These are phyloP conservation scores for Rhizopogon sp. DNA, from an alignment of 768 basidiomycete genomes.

Conservation along the genomic window DNA sequence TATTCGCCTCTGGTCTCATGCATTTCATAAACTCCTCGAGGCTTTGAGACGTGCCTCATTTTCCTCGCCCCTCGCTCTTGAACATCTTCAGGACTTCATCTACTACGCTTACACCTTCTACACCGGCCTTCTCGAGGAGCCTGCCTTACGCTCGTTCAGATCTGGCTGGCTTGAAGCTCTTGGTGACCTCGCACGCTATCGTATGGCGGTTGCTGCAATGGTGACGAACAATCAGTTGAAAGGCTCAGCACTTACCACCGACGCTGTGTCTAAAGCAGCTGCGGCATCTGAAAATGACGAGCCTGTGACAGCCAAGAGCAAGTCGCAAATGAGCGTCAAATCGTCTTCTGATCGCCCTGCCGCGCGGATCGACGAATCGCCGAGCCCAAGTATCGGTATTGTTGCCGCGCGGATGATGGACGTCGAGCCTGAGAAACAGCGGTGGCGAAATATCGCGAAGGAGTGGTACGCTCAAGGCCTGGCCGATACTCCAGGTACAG, in stretches of 20 bases:
- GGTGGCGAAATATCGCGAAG: constrained; percentile 83
- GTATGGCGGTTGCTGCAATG: constrained; percentile 93
- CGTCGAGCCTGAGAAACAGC: constrained; percentile 86
- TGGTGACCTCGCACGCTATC: constrained; percentile 91
- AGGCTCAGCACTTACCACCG: constrained; percentile 44
- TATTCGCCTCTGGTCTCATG: constrained; percentile 86
- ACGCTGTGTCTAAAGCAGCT: constrained; percentile 48
- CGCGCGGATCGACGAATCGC: constrained; percentile 59
- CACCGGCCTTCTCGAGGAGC: constrained; percentile 83
- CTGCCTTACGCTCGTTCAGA: constrained; percentile 61
- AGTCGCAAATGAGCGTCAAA: constrained; percentile 17
- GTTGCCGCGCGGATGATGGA: constrained; percentile 79
- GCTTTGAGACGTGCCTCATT: constrained; percentile 83
- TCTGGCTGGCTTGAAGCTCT: constrained; percentile 93
- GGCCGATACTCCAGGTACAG: constrained; percentile 87
- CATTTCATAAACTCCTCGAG: constrained; percentile 87
- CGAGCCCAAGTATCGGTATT: constrained; percentile 76
- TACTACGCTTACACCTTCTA: constrained; percentile 96
- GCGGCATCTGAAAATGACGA: constrained; percentile 22
- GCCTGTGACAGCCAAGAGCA: constrained; percentile 32
- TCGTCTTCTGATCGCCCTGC: constrained; percentile 43
- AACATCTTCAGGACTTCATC: constrained; percentile 91
- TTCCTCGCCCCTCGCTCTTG: constrained; percentile 59
- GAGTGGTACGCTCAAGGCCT: constrained; percentile 93
- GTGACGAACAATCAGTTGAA: constrained; percentile 45